Evolutionary conservation across 257 asterid species (phyloP).

Genomic region (Solanum gandarillasii): DNA sequence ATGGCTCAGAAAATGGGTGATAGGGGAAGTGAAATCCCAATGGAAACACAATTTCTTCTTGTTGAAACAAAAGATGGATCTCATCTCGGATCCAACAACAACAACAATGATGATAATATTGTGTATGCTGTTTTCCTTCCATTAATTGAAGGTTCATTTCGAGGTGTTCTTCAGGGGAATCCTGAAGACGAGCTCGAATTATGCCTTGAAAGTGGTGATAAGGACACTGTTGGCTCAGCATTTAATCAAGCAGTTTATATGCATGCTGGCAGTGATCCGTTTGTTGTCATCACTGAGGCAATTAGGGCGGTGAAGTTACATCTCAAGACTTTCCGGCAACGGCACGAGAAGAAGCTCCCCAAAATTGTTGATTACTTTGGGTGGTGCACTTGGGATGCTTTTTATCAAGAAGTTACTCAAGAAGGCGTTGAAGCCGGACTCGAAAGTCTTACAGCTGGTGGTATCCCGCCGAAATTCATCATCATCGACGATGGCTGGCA

Average conservation of each 20-base stretch:
- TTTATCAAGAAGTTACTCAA: slow-evolving; percentile 71
- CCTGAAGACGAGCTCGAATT: slow-evolving; percentile 46
- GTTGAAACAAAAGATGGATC: slow-evolving; percentile 53
- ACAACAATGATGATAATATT: slow-evolving; percentile 25
- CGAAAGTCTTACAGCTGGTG: slow-evolving; percentile 45
- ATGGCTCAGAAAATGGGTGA: slow-evolving; percentile 92
- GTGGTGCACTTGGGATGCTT: slow-evolving; percentile 96
- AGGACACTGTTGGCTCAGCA: slow-evolving; percentile 20
- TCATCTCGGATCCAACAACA: slow-evolving; percentile 26
- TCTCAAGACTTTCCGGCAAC: slow-evolving; percentile 44
- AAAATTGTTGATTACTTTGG: slow-evolving; percentile 68
- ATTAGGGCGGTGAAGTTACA: slow-evolving; percentile 47
- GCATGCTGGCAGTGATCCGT: slow-evolving; percentile 62
- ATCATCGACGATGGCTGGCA: slow-evolving; percentile 93
- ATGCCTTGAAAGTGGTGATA: slow-evolving; percentile 71
- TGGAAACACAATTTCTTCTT: slow-evolving; percentile 69
- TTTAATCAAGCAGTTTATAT: slow-evolving; percentile 55
- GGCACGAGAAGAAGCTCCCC: slow-evolving; percentile 66
- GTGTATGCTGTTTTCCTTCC: slow-evolving; percentile 65
- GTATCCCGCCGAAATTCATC: slow-evolving; percentile 63
- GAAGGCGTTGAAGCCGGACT: slow-evolving; percentile 84
- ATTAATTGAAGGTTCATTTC: slow-evolving; percentile 59
- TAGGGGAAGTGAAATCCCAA: slow-evolving; percentile 58
- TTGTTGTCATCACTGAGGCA: slow-evolving; percentile 45
- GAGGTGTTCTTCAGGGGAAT: slow-evolving; percentile 73